Base-by-base conservation (phyloP, 169 alveolate species). In the Cyclospora cayetanensis region DNA sequence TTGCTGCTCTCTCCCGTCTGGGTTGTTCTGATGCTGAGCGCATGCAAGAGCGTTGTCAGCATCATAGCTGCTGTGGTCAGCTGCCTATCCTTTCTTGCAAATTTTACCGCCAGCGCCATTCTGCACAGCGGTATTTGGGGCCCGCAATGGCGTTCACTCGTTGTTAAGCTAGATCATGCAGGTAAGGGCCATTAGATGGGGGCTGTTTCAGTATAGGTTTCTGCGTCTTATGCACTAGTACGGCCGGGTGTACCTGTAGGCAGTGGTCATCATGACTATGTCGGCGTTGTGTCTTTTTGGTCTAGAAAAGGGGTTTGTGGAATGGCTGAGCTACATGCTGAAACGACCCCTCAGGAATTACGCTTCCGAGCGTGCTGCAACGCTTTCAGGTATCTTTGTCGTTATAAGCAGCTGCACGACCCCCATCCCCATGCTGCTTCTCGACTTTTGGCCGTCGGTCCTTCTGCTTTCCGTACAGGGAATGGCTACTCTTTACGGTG, bases 371-470 rank as follows among this genome's bases (percentile, higher is more conserved):
- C n/a, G n/a, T n/a, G n/a, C n/a, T n/a, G n/a, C n/a, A n/a, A 4
- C 20, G 12, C 82, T 31, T 22, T 25, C 50, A 76, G 93, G 93
- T 4, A 89, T 89, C 15, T 89, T 89, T 29, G 68, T 72, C 29
- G 89, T 89, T 35, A 89, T 89, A 46, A 76, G 90, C 63, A 83
- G 93, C 15, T 60, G 90, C 80, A 76, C 93, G 27, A 55, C 93
- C 1, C 93, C 93, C 60, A 76, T 89, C 29, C 93, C 93, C 18
- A 7, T 89, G 82, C 89, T 89, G 29, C 79, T 76, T 25, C 72
- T 87, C n/a, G 92, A 87, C 31, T 52, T 60, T 43, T 35, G 92
- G 76, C 79, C 92, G 1, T 87, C 92, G 11, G 79, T 35, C 29
- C 55, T 77, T 46, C 86, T 87, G 29, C 89, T 89, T 1, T 4